Percentiles rank a stretch among this genome's conserved stretches.
phyloP scores from a whole-genome alignment of 345 rosid genomes.

The Eucalyptus pumila region DNA sequence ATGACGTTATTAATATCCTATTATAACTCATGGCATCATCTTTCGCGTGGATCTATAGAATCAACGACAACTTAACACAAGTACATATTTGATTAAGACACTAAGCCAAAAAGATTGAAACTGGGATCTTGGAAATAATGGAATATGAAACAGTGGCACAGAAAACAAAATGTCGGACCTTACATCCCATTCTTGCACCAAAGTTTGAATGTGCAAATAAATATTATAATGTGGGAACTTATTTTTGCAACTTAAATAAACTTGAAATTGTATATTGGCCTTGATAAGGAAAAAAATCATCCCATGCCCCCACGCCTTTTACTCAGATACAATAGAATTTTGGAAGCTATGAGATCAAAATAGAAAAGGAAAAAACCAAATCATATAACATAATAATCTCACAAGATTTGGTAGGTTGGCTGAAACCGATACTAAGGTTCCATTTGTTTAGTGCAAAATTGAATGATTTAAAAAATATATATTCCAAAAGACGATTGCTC shows the following conservation, averaged over 20 bases:
- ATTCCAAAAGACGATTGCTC: no score
- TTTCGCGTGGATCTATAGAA: background rate
- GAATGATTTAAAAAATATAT: no score
- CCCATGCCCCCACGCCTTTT: background rate
- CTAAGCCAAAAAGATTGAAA: background rate
- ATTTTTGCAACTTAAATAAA: background rate
- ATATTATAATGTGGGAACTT: background rate
- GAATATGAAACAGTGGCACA: background rate
- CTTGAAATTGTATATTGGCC: background rate
- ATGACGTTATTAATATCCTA: background rate
- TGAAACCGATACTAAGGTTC: background rate
- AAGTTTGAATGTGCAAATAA: background rate
- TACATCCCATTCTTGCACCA: background rate
- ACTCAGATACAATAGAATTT: background rate
- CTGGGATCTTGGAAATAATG: background rate
- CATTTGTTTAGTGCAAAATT: no score
- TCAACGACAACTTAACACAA: background rate
- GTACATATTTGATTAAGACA: background rate
- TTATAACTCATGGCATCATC: background rate
- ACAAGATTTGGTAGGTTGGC: background rate
- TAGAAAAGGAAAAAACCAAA: background rate
- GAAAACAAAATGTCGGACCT: background rate
- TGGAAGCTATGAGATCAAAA: background rate
- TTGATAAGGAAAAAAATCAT: background rate
- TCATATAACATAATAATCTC: background rate